Base-by-base conservation (phyloP, 2,329 filamentous ascomycete species). In the Akanthomyces dipterigenus region DNA sequence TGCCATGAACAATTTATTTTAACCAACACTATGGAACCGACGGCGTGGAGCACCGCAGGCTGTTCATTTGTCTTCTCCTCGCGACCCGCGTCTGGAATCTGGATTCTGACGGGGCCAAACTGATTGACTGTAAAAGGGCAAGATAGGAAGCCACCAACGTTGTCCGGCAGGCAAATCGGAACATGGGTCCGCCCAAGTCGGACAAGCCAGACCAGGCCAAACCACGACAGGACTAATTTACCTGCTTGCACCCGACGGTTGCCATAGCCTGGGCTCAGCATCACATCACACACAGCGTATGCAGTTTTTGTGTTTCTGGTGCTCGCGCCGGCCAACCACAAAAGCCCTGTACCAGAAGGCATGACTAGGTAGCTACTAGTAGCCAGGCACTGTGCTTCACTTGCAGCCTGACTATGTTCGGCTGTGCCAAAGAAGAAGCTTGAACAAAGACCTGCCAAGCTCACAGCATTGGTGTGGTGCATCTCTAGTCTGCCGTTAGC, bases 141-240 rank as follows among this genome's bases (percentile, higher is more conserved):
- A 12, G 38, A 5, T 11, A 22, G 36, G 42, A 46, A 56, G 42
- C 42, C 55, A 57, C 54, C 40, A 18, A 56, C 42, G 11, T 8
- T 24, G 36, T 20, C 54, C 54, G 54, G 54, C 54, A 56, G 54
- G 54, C 54, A 56, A 56, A 36, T 56, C 20, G 14, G 18, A 40
- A 46, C 40, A 36, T 56, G 26, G 54, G 40, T 5, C 16, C 28
- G 18, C 54, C 28, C 14, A 56, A 54, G 22, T 26, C 18, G 50
- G 48, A 36, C 18, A 51, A 16, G 5, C n/a, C 48, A 51, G n/a
- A 18, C 48, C n/a, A 36, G 18, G 40, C 22, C 34, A 40, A 28
- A 14, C 22, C 14, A 42, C 22, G 22, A 42, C 14, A 18, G 14
- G 18, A 51, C n/a, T 20, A 18, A 42, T 43, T 16, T 20, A n/a